Evolutionary conservation across 257 asterid species (phyloP).

Genomic region (Solanum piurae): DNA sequence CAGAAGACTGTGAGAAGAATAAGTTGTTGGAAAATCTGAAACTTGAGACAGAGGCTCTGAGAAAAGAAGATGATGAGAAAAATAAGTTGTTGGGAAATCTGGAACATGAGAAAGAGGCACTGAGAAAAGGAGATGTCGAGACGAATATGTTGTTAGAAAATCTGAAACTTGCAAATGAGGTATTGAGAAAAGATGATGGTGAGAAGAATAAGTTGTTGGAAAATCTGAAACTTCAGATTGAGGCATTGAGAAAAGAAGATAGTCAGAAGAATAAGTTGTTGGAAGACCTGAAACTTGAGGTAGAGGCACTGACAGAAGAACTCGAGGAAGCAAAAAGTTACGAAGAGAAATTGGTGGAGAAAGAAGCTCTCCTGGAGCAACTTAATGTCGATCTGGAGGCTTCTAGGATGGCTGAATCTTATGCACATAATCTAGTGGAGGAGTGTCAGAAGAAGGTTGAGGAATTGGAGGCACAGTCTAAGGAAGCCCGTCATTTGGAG

Average conservation of each 20-base stretch:
- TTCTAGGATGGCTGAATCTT: conserved; percentile 74
- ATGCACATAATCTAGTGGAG: conserved; percentile 58
- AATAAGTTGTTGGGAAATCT: conserved; percentile 22
- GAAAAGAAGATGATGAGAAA: conserved; percentile 32
- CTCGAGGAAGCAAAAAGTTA: conserved; percentile 44
- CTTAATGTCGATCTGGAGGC: conserved; percentile 87
- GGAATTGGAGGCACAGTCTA: conserved; percentile 49
- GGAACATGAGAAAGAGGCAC: conserved; percentile 32
- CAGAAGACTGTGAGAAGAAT: conserved; percentile 25
- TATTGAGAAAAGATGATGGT: conserved; percentile 42
- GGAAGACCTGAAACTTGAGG: conserved; percentile 53
- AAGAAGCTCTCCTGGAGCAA: conserved; percentile 64
- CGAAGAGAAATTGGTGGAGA: conserved; percentile 51
- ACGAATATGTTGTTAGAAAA: conserved; percentile 29
- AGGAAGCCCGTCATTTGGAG: conserved; percentile 72
- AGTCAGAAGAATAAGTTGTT: conserved; percentile 44
- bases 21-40: conserved; percentile 19
- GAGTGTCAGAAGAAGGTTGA: conserved; percentile 62
- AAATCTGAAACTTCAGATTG: conserved; percentile 27
- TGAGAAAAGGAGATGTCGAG: conserved; percentile 51
- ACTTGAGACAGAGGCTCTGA: conserved; percentile 2
- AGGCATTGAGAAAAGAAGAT: conserved; percentile 21
- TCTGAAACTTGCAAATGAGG: conserved; percentile 1
- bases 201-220: conserved; percentile 44
- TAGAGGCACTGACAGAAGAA: conserved; percentile 44